Evolutionary conservation across 805 yeast genomes (phyloP), one percentile per base, ranked within the genome.

Genomic region (Helenozyma baotianmanensis): DNA sequence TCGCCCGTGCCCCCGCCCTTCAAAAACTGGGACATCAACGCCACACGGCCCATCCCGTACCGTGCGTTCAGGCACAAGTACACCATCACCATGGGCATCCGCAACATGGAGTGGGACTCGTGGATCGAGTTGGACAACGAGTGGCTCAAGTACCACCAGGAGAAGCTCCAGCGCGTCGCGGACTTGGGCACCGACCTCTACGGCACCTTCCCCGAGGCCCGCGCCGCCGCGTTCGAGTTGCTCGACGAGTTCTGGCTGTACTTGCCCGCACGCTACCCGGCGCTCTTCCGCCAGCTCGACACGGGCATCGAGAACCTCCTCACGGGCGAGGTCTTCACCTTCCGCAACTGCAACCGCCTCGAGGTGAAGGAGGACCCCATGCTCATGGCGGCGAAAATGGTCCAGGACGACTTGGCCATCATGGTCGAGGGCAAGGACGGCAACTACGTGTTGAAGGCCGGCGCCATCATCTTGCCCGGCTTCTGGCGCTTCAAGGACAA

Each of bases 111-210:
- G 30, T 72, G 72, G 68, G 60, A 72, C 33, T 63, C 62, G 30
- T 80, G 87, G 87, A 73, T 80, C 40, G 81, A 80, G 49, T 61
- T 80, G 37, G 86, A 80, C 52, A 77, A 75, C 39, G 79, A 80
- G 55, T 80, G 82, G 82, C 43, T 46, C 33, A 69, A 69, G 39
- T 79, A 52, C 44, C 83, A 80, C 49, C 47, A 66, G 14, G 60
- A 70, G 27, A 80, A 80, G 51, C 41, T 73, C 27, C 54, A 62
- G 33, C 64, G 86, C 45, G 44, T 79, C 29, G 57, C 48, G 15
- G 69, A 66, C 39, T 59, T 61, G 38, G 76, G 77, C 6, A 50
- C 50, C 7, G 72, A 72, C 36, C 51, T 72, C 21, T 68, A 73
- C 47, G 78, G 72, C 14, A 75, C 81, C 1, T 47, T 64, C 21